Percentiles rank a stretch among this genome's conserved stretches.
phyloP scores from a whole-genome alignment of 805 yeast species.

The Jamesozyma spencerorum region DNA sequence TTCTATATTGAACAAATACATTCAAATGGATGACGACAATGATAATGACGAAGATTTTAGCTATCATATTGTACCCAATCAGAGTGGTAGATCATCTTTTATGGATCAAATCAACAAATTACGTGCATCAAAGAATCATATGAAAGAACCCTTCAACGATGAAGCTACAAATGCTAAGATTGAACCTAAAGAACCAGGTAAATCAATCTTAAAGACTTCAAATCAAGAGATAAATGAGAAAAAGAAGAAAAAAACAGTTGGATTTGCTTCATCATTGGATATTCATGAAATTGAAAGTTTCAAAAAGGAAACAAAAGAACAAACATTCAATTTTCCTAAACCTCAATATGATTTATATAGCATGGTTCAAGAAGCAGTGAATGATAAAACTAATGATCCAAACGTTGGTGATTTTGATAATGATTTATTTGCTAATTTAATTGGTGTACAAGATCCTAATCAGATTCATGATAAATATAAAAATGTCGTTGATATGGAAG shows the following conservation, averaged over 20 bases:
- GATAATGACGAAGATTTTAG: constrained; percentile 12
- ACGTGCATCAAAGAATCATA: constrained; percentile 5
- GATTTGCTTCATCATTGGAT: constrained; percentile 27
- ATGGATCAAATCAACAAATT: constrained; percentile 21
- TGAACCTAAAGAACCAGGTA: constrained; percentile 1
- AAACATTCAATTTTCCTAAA: constrained; percentile 16
- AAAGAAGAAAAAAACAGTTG: constrained; percentile 22
- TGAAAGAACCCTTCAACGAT: not conserved
- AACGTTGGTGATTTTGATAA: constrained; percentile 22
- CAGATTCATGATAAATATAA: constrained; percentile 25
- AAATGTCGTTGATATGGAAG: constrained; percentile 5
- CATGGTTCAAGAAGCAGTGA: constrained; percentile 5
- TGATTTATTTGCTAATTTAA: constrained; percentile 25
- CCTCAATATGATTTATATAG: constrained; percentile 3
- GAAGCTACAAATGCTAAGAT: not conserved
- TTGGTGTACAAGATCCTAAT: constrained; percentile 27
- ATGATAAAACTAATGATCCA: constrained; percentile 12
- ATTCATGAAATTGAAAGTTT: constrained; percentile 28
- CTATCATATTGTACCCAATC: constrained; percentile 18
- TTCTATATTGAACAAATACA: constrained; percentile 5
- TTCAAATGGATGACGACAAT: constrained; percentile 14
- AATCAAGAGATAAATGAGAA: not conserved
- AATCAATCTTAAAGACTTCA: constrained; percentile 11
- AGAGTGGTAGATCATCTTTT: constrained; percentile 19
- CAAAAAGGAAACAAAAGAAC: constrained; percentile 25